These are phyloP conservation scores for Hanseniaspora nectarophila DNA, from an alignment of 805 yeast genomes.

Conservation along the genomic window DNA sequence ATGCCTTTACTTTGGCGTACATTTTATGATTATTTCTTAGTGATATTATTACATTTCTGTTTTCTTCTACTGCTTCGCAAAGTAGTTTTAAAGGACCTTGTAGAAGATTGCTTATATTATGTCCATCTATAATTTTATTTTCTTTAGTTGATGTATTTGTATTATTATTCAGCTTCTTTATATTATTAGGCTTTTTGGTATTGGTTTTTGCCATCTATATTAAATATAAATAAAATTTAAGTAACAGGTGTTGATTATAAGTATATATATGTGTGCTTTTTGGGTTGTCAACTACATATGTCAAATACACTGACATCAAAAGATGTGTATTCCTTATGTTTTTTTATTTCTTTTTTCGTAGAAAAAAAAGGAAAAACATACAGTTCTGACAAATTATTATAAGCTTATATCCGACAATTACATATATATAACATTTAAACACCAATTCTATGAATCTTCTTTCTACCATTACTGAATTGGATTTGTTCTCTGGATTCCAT, in stretches of 20 bases:
- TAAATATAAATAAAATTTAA: too few relatives aligned
- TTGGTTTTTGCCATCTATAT: background rate
- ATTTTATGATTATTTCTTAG: slow-evolving; percentile 88
- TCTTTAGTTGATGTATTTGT: slow-evolving; percentile 33
- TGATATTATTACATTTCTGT: slow-evolving; percentile 71
- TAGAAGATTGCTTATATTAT: slow-evolving; percentile 6
- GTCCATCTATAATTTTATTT: slow-evolving; percentile 40
- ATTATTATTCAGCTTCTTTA: background rate
- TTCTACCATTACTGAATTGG: slow-evolving; percentile 76
- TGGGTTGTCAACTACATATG: too few relatives aligned
- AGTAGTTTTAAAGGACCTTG: slow-evolving; percentile 79
- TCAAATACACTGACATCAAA: too few relatives aligned
- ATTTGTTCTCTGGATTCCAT: slow-evolving; percentile 81
- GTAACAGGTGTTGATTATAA: too few relatives aligned
- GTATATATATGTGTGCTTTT: too few relatives aligned
- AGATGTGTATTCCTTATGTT: background rate
- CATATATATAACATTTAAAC: slow-evolving; percentile 30
- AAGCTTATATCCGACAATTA: background rate
- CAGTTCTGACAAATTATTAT: too few relatives aligned
- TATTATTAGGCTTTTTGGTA: background rate
- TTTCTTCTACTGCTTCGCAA: slow-evolving; percentile 66
- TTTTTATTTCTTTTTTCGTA: background rate
- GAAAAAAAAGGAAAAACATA: background rate
- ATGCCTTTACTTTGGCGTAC: slow-evolving; percentile 81
- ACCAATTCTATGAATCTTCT: slow-evolving; percentile 64